A percentile compares a stretch with the other conserved stretches of the same genome.
These are phyloP conservation scores for Delphinella strobiligena DNA, from an alignment of 2,329 filamentous ascomycete genomes.

Conservation along the genomic window DNA sequence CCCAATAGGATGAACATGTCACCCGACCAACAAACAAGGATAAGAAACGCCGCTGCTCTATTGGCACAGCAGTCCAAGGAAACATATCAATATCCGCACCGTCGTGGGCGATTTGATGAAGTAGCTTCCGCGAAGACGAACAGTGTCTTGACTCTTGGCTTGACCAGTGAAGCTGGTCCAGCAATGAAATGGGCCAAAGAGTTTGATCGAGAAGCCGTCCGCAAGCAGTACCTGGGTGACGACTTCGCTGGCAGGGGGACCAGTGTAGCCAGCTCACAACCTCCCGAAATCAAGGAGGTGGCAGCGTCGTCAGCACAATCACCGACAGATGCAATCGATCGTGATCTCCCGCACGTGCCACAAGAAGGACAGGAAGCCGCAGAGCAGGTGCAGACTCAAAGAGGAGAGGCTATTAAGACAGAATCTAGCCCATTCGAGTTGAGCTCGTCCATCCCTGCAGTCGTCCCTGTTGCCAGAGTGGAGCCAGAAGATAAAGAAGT, in stretches of 20 bases:
- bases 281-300: neutral
- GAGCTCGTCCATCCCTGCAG: no score
- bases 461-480: no score
- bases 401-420: no score
- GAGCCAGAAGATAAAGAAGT: no score
- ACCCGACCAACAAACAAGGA: slow-evolving; percentile 82
- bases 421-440: no score
- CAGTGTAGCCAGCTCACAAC: neutral
- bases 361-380: no score
- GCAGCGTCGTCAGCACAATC: neutral
- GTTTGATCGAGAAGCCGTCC: slow-evolving; percentile 81
- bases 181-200: slow-evolving; percentile 96
- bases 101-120: slow-evolving; percentile 44
- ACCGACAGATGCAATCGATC: no score
- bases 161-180: slow-evolving; percentile 76
- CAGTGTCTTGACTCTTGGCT: slow-evolving; percentile 80
- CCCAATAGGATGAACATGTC: slow-evolving; percentile 75
- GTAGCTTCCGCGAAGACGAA: slow-evolving; percentile 59
- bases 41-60: slow-evolving; percentile 79
- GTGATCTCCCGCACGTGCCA: no score
- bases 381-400: no score
- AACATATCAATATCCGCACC: slow-evolving; percentile 35
- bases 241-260: slow-evolving; percentile 56
- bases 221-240: slow-evolving; percentile 75
- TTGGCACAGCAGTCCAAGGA: slow-evolving; percentile 60